Conservation (phyloP, 2,329 filamentous ascomycete genomes). For the Sporothrix phasma region DNA sequence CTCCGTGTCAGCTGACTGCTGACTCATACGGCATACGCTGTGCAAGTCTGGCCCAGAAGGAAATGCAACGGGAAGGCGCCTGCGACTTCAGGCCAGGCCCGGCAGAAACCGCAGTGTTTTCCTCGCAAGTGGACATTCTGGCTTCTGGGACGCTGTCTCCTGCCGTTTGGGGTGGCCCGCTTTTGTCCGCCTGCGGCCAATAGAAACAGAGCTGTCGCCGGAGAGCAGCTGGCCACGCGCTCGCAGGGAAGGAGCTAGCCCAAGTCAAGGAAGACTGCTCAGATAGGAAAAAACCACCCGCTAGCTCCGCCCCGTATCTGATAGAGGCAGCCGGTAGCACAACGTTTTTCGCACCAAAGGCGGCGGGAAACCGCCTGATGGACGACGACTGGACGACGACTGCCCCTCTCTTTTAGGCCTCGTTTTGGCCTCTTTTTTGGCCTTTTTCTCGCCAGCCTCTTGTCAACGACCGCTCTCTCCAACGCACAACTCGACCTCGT, state of each 20-base stretch:
- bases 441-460: not conserved
- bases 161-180: constrained; percentile 11
- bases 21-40: no score
- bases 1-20: not conserved
- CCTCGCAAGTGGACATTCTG: no score
- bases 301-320: not conserved
- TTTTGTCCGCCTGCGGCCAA: constrained; percentile 15
- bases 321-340: not conserved
- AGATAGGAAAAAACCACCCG: constrained; percentile 12
- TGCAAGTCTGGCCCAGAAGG: no score
- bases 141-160: not conserved
- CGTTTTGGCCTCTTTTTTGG: not conserved
- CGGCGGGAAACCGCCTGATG: not conserved
- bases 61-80: not conserved
- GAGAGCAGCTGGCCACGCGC: not conserved
- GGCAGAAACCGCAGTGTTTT: not conserved
- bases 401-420: not conserved
- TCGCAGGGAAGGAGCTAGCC: constrained; percentile 7
- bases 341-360: not conserved
- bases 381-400: not conserved
- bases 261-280: constrained; percentile 9
- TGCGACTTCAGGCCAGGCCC: not conserved
- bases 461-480: not conserved
- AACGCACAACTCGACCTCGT: not conserved
- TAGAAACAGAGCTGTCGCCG: not conserved